Percentiles rank a stretch among this genome's conserved stretches.
These are phyloP conservation scores for Dovyalis caffra DNA, from an alignment of 345 rosid genomes.

Conservation along the genomic window DNA sequence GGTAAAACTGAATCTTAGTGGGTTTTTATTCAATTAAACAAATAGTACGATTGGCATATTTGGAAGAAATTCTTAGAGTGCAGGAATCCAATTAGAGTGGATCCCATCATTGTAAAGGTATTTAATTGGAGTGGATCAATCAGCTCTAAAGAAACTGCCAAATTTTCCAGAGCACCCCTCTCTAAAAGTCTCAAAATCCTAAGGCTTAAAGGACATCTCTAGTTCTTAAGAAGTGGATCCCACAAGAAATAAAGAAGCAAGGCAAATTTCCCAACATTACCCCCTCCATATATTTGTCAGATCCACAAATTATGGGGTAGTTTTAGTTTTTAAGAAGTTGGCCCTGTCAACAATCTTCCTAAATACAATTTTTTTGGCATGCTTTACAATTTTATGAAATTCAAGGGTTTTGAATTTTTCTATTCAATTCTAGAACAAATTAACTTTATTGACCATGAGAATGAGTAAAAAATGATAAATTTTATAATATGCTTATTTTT, in stretches of 20 bases:
- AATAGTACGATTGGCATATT: neutral
- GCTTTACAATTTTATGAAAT: neutral
- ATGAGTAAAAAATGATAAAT: neutral
- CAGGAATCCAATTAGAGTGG: neutral
- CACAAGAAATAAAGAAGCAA: neutral
- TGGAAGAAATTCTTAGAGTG: neutral
- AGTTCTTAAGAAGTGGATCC: neutral
- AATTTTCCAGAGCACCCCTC: neutral
- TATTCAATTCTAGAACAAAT: neutral
- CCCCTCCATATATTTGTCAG: neutral
- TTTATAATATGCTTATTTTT: neutral
- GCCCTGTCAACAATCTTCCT: neutral
- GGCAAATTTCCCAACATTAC: neutral
- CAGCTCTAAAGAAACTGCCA: neutral
- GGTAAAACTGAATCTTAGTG: neutral
- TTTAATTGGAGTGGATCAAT: neutral
- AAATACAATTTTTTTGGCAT: neutral
- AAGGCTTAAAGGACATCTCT: neutral
- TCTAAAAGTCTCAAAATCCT: neutral
- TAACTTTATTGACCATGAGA: neutral
- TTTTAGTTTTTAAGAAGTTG: neutral
- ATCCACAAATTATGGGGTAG: neutral
- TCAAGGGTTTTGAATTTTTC: neutral
- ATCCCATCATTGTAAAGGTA: no score
- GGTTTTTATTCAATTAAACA: no score